Conservation (phyloP, 371 early-diverging fungal genomes). For the Coemansia sp. region DNA sequence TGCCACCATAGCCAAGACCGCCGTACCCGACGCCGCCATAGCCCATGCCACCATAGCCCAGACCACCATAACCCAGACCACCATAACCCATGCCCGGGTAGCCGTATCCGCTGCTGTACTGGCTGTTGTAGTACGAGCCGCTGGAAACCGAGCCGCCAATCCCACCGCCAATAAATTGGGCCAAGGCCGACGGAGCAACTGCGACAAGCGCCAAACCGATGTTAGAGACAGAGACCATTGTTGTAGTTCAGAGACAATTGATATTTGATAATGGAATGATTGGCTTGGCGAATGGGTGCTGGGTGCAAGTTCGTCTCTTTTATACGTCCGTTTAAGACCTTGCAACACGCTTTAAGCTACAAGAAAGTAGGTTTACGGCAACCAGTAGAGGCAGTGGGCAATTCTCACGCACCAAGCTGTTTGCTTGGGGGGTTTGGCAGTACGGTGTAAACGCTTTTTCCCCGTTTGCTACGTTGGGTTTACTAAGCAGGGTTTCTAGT, state of each 20-base stretch:
- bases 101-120: slow-evolving; percentile 12
- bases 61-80: slow-evolving; percentile 5
- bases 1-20: slow-evolving; percentile 3
- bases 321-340: no score
- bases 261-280: no score
- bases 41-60: slow-evolving; percentile 3
- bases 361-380: no score
- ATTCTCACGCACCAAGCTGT: no score
- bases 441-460: no score
- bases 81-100: slow-evolving; percentile 7
- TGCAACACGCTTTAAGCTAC: no score
- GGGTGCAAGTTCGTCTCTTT: no score
- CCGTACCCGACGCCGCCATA: slow-evolving; percentile 13
- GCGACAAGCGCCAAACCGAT: slow-evolving; percentile 11
- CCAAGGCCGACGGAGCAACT: slow-evolving; percentile 21
- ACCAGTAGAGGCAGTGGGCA: no score
- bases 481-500: no score
- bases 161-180: slow-evolving; percentile 30
- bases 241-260: background rate
- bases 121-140: slow-evolving; percentile 47
- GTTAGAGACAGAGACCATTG: slow-evolving; percentile 34
- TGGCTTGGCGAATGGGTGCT: no score
- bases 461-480: no score
- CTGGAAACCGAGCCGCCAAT: slow-evolving; percentile 27
- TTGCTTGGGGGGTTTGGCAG: no score